phyloP scores from a whole-genome alignment of 2,329 filamentous ascomycete species.

The Arthrobotrys iridis region DNA sequence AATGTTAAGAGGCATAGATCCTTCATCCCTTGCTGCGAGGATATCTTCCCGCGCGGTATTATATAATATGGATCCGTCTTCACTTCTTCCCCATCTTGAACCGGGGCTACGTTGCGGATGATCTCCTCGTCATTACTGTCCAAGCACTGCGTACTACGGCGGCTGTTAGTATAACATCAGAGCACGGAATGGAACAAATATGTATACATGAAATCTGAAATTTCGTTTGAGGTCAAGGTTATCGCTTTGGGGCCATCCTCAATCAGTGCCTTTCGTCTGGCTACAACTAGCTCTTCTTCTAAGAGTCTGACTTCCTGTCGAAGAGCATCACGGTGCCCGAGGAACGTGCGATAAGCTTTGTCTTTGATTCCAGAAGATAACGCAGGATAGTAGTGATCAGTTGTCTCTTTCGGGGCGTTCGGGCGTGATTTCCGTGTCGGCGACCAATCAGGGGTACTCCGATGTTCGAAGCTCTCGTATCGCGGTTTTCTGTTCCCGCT shows the following conservation, averaged over 20 bases:
- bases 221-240: neutral
- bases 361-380: neutral
- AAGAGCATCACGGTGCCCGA: constrained; percentile 30
- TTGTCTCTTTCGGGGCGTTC: neutral
- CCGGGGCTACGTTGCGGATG: neutral
- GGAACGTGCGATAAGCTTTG: neutral
- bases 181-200: neutral
- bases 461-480: neutral
- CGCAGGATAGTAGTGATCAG: constrained; percentile 17
- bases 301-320: constrained; percentile 16
- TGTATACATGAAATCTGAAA: constrained; percentile 23
- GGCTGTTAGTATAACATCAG: neutral
- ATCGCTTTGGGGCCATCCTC: neutral
- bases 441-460: constrained; percentile 1
- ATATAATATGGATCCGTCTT: neutral
- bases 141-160: constrained; percentile 16
- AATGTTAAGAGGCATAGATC: constrained; percentile 19
- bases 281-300: constrained; percentile 36
- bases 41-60: neutral
- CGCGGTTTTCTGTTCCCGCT: constrained; percentile 28
- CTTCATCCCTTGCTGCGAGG: neutral
- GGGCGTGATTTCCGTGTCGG: neutral
- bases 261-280: constrained; percentile 9
- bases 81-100: neutral
- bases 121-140: constrained; percentile 15